Evolutionary conservation across 805 yeast species (phyloP), one percentile per base, ranked within the genome.

Genomic region (Candida cerambycidarum): DNA sequence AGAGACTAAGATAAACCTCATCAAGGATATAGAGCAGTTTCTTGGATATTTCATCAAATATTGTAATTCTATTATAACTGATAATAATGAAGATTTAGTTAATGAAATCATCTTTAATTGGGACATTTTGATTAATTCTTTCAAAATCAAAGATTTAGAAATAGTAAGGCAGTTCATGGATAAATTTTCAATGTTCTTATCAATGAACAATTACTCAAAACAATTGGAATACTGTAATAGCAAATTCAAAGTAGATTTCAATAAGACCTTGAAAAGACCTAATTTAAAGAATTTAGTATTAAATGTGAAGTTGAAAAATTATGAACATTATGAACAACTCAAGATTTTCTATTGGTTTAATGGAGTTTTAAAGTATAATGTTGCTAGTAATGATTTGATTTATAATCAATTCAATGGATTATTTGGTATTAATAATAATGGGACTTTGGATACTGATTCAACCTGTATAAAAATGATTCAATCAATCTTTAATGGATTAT

Each of bases 261-360:
- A 18, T 12, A 11, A 14, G 9, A 25, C 28, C 2, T 18, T 34
- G 11, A 13, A 30, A 5, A 43, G 39, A 27, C 39, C 50, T 3
- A 44, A 44, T 15, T 37, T 49, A 27, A 44, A 44, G 27, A 49
- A 49, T 14, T 41, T 49, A 18, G 29, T 33, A 6, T 30, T 49
- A 24, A 46, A 44, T 32, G 15, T 27, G 5, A 46, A 45, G 17
- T 46, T 42, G 5, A 49, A 49, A 18, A 46, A 44, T 21, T 46
- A 29, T 23, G 14, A 40, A 13, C 17, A 43, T 24, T 49, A 42
- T 18, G 53, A 49, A 41, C 32, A 30, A 23, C 29, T 49, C 15
- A 49, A 49, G 38, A 46, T 49, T 4, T 49, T 46, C 21, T 44
- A 37, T 21, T 49, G 41, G 31, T 42, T 49, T 31, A 49, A 46